phyloP scores from a whole-genome alignment of 352 stramenopile genomes.

The Pythium vanterpoolii region DNA sequence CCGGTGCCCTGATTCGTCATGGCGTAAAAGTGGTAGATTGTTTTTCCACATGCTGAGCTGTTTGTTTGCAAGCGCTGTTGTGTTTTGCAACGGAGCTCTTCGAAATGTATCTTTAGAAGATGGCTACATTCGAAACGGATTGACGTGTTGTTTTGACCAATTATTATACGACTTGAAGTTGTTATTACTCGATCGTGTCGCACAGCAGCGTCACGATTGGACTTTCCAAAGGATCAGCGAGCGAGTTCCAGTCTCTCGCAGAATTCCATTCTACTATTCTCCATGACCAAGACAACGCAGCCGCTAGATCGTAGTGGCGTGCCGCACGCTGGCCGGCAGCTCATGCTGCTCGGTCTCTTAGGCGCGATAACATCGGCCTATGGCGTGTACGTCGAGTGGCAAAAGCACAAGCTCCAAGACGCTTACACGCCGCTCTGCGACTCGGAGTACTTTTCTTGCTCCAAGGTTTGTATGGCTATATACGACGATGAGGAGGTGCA shows the following conservation, averaged over 20 bases:
- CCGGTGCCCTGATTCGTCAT: constrained; percentile 23
- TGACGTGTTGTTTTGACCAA: constrained; percentile 8
- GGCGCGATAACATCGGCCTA: constrained; percentile 30
- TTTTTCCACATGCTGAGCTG: neutral
- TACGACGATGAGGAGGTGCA: neutral
- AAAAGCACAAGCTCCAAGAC: constrained; percentile 33
- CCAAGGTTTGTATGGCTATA: constrained; percentile 26
- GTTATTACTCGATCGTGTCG: neutral
- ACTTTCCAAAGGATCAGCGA: constrained; percentile 7
- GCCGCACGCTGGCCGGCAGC: neutral
- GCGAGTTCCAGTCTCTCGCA: neutral
- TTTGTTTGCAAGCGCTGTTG: neutral
- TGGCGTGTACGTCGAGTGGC: constrained; percentile 43
- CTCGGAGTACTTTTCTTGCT: constrained; percentile 49
- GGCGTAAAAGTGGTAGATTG: neutral
- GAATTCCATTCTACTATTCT: neutral
- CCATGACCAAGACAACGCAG: neutral
- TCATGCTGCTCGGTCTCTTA: constrained; percentile 21
- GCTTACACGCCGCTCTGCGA: constrained; percentile 57
- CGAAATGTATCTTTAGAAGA: constrained; percentile 23
- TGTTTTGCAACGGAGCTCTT: too few species aligned
- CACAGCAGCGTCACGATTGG: neutral
- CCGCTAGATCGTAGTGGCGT: neutral
- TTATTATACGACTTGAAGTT: neutral
- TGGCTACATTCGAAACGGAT: constrained; percentile 21